Evolutionary conservation across 148 eudicot species (phyloP), one percentile per base, ranked within the genome.

Genomic region (Silene conica): DNA sequence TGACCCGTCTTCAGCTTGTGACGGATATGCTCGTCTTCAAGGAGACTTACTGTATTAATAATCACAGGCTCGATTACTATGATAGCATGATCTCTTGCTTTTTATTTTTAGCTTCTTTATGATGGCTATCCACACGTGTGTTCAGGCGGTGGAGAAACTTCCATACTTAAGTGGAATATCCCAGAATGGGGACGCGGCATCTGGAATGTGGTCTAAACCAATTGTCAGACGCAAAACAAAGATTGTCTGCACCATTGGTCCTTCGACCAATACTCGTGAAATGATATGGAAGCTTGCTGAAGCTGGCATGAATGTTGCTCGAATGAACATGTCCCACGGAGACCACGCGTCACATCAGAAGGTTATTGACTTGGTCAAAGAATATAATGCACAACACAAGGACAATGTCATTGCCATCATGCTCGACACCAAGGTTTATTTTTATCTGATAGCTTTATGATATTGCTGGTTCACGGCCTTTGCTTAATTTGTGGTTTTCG

Each of bases 201-300:
- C 59, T 18, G 83, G 85, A 31, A 77, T 85, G 82, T 89, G 90
- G 96, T 77, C 96, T 71, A 93, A 89, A 84, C 96, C 96, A 34
- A 85, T 74, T 5, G 93, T 89, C 1, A 85, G 87, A 63, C 86
- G 97, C 46, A 95, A 90, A 85, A 92, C 99, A 2, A 92, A 92
- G 79, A 92, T 92, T 72, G 96, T 95, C 46, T 95, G 98, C 85
- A 95, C 98, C 20, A 90, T 95, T 69, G 98, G 98, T 81, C 98
- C 98, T 70, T 95, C 98, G 31, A 90, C 98, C 67, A 80, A 90
- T 81, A 87, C 97, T 6, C 82, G 84, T 46, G 98, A 95, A 76
- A 92, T 92, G 98, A 92, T 95, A 79, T 90, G 97, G 97, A 95
- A 87, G 77, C 88, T 92, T 72, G 96, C 99, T 48, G 97, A 95